Evolutionary conservation across 2,329 filamentous ascomycete species (phyloP).

Genomic region (Claviceps africana): DNA sequence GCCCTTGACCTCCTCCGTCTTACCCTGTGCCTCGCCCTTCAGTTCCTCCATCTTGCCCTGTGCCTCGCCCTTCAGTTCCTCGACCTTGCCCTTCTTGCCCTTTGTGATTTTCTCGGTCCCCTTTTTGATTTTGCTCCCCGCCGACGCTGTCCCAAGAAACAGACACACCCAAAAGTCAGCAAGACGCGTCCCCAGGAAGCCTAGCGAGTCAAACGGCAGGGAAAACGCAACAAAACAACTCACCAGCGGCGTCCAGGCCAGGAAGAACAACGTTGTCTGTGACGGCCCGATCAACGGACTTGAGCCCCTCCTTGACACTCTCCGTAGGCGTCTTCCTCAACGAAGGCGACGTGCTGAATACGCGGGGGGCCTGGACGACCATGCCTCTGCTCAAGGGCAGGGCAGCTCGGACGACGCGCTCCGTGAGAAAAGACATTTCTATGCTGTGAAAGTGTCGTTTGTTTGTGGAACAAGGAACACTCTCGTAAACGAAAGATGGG

Average conservation of each 20-base stretch:
- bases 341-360: conserved; percentile 34
- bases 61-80: conserved; percentile 24
- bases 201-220: too few relatives aligned
- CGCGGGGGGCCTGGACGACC: conserved; percentile 27
- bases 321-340: conserved; percentile 37
- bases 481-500: background rate
- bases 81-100: conserved; percentile 20
- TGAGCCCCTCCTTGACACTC: conserved; percentile 43
- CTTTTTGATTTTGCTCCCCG: conserved; percentile 35
- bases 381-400: conserved; percentile 23
- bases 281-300: conserved; percentile 44
- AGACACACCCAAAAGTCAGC: background rate
- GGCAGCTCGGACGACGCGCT: conserved; percentile 30
- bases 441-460: conserved; percentile 2
- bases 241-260: conserved; percentile 45
- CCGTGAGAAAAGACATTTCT: conserved; percentile 40
- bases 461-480: background rate
- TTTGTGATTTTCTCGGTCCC: conserved; percentile 17
- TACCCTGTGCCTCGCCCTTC: conserved; percentile 25
- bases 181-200: background rate
- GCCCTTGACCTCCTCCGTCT: conserved; percentile 21
- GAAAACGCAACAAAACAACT: conserved; percentile 12
- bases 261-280: conserved; percentile 48
- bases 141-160: conserved; percentile 17
- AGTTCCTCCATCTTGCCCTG: conserved; percentile 23